Base-by-base conservation (phyloP, 2,329 filamentous ascomycete species). In the Verticillium nonalfalfae region DNA sequence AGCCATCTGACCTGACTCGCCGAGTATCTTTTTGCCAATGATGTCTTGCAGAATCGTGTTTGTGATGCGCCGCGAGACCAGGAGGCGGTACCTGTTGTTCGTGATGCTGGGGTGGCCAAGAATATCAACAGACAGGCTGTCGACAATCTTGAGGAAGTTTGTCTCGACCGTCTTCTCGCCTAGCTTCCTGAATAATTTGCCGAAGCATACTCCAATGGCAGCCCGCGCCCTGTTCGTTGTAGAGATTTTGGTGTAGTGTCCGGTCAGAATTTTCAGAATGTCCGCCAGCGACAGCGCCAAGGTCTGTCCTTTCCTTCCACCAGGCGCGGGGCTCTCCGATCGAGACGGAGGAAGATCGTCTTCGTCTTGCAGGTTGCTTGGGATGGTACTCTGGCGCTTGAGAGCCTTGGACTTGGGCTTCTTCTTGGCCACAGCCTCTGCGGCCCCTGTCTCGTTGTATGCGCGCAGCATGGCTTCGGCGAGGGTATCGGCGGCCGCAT, bases 181-280 rank as follows among this genome's bases (percentile, higher is more conserved):
- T 10, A 99, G 77, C 14, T 87, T 86, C 66, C 86, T 87, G 58
- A 98, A 79, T 9, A 97, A 83, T 68, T 89, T 90, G 64, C 90
- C 88, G 72, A 97, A 98, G 76, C 93, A 96, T 10, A 96, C 82
- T 7, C 91, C 90, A 59, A 99, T 86, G 7, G 90, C 93, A 40
- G 93, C 90, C 66, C 95, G 86, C 26, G 89, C 84, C 69, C 85
- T 89, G 73, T 95, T 96, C 1, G 89, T 89, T 0, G 92, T 95
- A 3, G 90, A 87, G 60, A 86, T 80, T 68, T 88, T 88, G 63
- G 90, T 85, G 70, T 97, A 99, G 36, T 97, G 92, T 6, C 78
- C 81, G 0, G 93, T 93, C 10, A 99, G 77, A 45, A 90, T 87
- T 66, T 86, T 90, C 62, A 98, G 78, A 61, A 97, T 86, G 66